phyloP scores from a whole-genome alignment of 1,284 basidiomycete species.

The Trichosporon sp. region DNA sequence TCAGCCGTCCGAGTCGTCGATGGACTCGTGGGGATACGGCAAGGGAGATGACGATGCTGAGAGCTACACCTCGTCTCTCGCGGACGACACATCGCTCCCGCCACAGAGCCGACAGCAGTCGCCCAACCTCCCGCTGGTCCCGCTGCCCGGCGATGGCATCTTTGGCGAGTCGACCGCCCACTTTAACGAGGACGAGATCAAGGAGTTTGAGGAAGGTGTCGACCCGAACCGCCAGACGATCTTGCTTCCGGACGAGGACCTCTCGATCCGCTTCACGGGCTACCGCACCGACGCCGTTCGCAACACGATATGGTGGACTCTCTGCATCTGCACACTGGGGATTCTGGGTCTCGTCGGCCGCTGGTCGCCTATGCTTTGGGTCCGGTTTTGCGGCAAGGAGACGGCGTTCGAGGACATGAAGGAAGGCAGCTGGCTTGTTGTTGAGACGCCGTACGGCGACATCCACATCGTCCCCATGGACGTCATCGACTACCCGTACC shows the following conservation, averaged over 20 bases:
- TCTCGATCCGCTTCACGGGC: constrained; percentile 84
- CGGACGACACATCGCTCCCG: constrained; percentile 56
- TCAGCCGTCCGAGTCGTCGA: constrained; percentile 39
- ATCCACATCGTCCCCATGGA: constrained; percentile 74
- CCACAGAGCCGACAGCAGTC: constrained; percentile 54
- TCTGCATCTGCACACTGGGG: constrained; percentile 74
- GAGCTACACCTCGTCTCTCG: constrained; percentile 52
- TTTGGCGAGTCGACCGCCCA: constrained; percentile 47
- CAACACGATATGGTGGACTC: constrained; percentile 70
- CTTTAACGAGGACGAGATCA: constrained; percentile 39
- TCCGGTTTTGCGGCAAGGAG: constrained; percentile 81
- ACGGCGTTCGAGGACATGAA: constrained; percentile 75
- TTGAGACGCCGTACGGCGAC: constrained; percentile 86
- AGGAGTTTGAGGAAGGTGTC: constrained; percentile 47
- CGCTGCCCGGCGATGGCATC: constrained; percentile 50
- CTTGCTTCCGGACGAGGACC: constrained; percentile 88
- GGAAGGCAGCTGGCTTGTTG: constrained; percentile 74
- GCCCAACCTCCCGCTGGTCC: constrained; percentile 52
- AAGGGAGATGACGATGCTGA: constrained; percentile 47
- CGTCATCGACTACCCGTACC: constrained; percentile 72
- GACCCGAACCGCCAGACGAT: constrained; percentile 70
- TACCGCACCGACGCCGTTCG: constrained; percentile 73
- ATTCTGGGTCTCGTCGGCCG: constrained; percentile 79
- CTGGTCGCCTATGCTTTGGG: constrained; percentile 91
- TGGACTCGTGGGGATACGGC: constrained; percentile 52